Evolutionary conservation across 2,329 filamentous ascomycete species (phyloP).

Genomic region (Onygenales sp.): DNA sequence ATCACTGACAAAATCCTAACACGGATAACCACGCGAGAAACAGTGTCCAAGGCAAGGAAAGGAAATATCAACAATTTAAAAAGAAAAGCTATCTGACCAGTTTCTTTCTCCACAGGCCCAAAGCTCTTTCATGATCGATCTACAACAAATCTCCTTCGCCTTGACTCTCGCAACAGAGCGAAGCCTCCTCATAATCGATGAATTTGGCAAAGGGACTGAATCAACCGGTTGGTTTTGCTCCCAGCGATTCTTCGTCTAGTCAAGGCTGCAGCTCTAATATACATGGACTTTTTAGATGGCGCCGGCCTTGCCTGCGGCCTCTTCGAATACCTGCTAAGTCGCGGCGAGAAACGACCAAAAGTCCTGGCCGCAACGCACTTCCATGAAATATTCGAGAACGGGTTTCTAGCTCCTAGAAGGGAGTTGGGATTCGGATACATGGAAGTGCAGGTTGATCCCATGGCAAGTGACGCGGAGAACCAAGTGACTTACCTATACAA

Average conservation of each 20-base stretch:
- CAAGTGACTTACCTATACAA: conserved; percentile 62
- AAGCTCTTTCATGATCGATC: conserved; percentile 67
- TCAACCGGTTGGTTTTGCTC: conserved; percentile 34
- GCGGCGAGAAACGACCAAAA: conserved; percentile 44
- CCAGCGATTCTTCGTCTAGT: background rate
- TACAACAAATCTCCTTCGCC: conserved; percentile 75
- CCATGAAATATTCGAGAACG: conserved; percentile 47
- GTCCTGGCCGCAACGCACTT: conserved; percentile 56
- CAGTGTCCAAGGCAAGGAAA: conserved; percentile 45
- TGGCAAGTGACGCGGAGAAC: conserved; percentile 36
- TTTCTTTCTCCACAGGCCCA: conserved; percentile 36
- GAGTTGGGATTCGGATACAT: conserved; percentile 48
- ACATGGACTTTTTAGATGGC: conserved; percentile 39
- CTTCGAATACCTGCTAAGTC: conserved; percentile 46
- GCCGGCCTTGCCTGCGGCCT: conserved; percentile 55
- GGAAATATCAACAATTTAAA: background rate
- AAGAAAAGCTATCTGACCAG: background rate
- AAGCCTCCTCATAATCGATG: conserved; percentile 82
- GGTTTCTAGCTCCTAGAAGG: conserved; percentile 39
- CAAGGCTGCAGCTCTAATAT: background rate
- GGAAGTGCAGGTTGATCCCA: conserved; percentile 41
- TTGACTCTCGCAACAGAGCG: conserved; percentile 63
- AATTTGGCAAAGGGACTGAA: conserved; percentile 69
- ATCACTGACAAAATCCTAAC: conserved; percentile 90
- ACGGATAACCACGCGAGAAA: conserved; percentile 66